Conservation (phyloP, 768 basidiomycete genomes). For the Leucogyrophana mollusca region DNA sequence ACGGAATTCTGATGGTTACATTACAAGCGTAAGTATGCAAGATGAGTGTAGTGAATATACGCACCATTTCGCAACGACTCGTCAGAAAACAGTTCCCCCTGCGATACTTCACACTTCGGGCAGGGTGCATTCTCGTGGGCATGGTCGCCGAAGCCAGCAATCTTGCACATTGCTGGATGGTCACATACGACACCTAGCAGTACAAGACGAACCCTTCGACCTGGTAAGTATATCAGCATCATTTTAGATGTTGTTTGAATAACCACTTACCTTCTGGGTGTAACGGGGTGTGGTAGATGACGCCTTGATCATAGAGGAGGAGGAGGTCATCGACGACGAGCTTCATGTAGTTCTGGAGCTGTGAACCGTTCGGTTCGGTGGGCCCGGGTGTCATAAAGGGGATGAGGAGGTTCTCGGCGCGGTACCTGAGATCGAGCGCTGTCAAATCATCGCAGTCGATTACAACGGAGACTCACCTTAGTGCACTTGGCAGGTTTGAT, state of each 20-base stretch:
- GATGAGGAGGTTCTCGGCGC: constrained; percentile 19
- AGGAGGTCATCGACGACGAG: constrained; percentile 29
- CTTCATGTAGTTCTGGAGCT: constrained; percentile 24
- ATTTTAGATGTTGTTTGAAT: background rate
- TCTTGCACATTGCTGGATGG: constrained; percentile 27
- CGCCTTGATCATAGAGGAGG: constrained; percentile 24
- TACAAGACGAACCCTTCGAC: constrained; percentile 18
- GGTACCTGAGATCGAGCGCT: constrained; percentile 15
- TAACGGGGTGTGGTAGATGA: constrained; percentile 6
- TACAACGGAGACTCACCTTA: constrained; percentile 6
- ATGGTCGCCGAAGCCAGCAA: constrained; percentile 25
- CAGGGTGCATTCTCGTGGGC: constrained; percentile 22
- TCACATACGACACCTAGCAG: constrained; percentile 27
- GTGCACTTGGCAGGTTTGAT: constrained; percentile 10
- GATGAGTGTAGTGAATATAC: background rate
- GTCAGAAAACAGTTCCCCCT: constrained; percentile 11
- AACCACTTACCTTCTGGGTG: constrained; percentile 18
- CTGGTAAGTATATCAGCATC: constrained; percentile 9
- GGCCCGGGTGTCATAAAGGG: constrained; percentile 23
- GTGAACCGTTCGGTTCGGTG: constrained; percentile 22
- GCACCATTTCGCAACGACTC: constrained; percentile 12
- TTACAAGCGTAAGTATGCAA: background rate
- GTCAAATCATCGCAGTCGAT: background rate
- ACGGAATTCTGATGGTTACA: constrained; percentile 8
- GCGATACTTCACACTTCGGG: constrained; percentile 20